These are phyloP conservation scores for Kodamaea sp. DNA, from an alignment of 1,139 yeast genomes.

Conservation along the genomic window DNA sequence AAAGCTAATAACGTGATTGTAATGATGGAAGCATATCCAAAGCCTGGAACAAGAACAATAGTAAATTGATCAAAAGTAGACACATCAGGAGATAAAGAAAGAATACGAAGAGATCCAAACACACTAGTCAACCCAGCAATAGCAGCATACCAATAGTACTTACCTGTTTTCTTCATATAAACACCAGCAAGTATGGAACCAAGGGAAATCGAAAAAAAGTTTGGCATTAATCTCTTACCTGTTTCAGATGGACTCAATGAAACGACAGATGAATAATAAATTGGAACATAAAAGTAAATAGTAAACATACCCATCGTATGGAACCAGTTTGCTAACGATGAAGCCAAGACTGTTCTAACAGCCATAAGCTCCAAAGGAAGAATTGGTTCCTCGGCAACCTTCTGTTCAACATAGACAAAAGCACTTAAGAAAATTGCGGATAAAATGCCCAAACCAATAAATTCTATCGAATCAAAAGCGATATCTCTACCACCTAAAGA, in stretches of 20 bases:
- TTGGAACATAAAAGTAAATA: slow-evolving; percentile 59
- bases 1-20: slow-evolving; percentile 24
- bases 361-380: slow-evolving; percentile 55
- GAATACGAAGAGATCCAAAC: slow-evolving; percentile 43
- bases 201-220: slow-evolving; percentile 62
- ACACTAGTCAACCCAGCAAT: slow-evolving; percentile 42
- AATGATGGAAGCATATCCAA: slow-evolving; percentile 21
- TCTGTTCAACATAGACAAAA: slow-evolving; percentile 52
- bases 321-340: slow-evolving; percentile 68
- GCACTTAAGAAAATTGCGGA: slow-evolving; percentile 22
- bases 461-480: slow-evolving; percentile 32
- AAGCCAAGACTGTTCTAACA: slow-evolving; percentile 58
- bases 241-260: slow-evolving; percentile 54
- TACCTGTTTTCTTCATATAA: slow-evolving; percentile 68
- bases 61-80: slow-evolving; percentile 27
- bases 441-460: slow-evolving; percentile 25
- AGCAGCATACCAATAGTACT: slow-evolving; percentile 51
- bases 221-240: slow-evolving; percentile 61
- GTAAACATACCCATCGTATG: slow-evolving; percentile 54
- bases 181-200: slow-evolving; percentile 71
- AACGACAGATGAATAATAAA: slow-evolving; percentile 57
- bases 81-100: slow-evolving; percentile 37
- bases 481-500: slow-evolving; percentile 64
- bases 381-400: slow-evolving; percentile 62
- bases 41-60: slow-evolving; percentile 18